These are phyloP conservation scores for Fusarium sublunatum DNA, from an alignment of 2,329 filamentous ascomycete genomes.

Conservation along the genomic window DNA sequence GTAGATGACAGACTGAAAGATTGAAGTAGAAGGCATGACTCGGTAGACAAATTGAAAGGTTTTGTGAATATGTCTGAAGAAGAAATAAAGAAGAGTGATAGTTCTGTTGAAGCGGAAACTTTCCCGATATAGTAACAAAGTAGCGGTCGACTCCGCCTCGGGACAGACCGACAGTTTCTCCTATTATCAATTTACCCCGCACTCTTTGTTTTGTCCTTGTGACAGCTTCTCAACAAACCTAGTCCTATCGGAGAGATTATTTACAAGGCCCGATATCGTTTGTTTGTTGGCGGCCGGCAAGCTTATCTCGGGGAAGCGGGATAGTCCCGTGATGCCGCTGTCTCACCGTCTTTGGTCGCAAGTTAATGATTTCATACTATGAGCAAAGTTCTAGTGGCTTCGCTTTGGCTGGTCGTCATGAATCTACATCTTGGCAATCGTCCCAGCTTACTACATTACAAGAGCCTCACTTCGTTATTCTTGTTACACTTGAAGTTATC, in stretches of 20 bases:
- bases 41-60: background rate
- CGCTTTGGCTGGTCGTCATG: too few species aligned
- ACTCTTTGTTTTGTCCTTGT: conserved; percentile 15
- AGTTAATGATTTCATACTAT: too few species aligned
- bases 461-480: too few species aligned
- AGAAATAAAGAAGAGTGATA: background rate
- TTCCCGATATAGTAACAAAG: conserved; percentile 23
- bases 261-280: background rate
- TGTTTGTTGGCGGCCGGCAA: too few species aligned
- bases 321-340: too few species aligned
- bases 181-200: conserved; percentile 21
- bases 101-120: conserved; percentile 20
- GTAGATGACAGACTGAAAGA: conserved; percentile 36
- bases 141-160: conserved; percentile 31
- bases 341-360: too few species aligned
- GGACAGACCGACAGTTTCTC: conserved; percentile 26
- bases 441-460: too few species aligned
- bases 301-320: background rate
- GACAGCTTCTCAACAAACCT: background rate
- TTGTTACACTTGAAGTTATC: too few species aligned
- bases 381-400: too few species aligned
- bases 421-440: too few species aligned
- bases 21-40: conserved; percentile 32
- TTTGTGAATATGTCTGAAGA: background rate
- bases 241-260: background rate